These are phyloP conservation scores for Mimosa bimucronata DNA, from an alignment of 306 rosid species.

Conservation along the genomic window DNA sequence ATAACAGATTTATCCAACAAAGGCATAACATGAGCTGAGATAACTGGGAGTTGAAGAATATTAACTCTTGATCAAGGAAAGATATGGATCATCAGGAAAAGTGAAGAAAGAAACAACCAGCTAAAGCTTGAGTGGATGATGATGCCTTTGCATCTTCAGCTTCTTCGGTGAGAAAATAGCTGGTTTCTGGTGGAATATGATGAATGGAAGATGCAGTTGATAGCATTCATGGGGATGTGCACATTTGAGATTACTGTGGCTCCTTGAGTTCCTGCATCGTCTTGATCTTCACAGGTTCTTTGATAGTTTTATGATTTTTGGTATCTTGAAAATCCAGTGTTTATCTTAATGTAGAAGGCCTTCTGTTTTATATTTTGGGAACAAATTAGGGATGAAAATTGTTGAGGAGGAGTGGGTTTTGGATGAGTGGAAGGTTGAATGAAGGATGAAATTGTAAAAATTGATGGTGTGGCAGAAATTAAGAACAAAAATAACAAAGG, in stretches of 20 bases:
- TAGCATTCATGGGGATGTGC: slow-evolving; percentile 22
- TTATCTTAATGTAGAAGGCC: background rate
- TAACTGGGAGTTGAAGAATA: slow-evolving; percentile 34
- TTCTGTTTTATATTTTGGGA: slow-evolving; percentile 12
- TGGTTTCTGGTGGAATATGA: slow-evolving; percentile 23
- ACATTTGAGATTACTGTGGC: slow-evolving; percentile 22
- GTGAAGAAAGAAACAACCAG: slow-evolving; percentile 22
- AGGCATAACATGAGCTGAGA: background rate
- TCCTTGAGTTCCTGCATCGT: slow-evolving; percentile 20
- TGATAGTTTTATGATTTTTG: slow-evolving; percentile 36
- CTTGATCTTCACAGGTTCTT: slow-evolving; percentile 21
- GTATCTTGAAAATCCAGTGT: too few relatives aligned
- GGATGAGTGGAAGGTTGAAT: too few relatives aligned
- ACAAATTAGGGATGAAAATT: slow-evolving; percentile 6
- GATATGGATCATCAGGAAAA: slow-evolving; percentile 22
- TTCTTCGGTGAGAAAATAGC: slow-evolving; percentile 16
- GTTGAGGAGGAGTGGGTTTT: too few relatives aligned
- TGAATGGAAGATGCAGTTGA: slow-evolving; percentile 12
- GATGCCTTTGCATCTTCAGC: slow-evolving; percentile 14
- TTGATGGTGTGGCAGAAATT: too few relatives aligned
- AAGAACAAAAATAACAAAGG: too few relatives aligned
- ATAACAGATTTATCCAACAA: slow-evolving; percentile 1
- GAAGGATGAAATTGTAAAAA: too few relatives aligned
- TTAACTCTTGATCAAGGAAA: slow-evolving; percentile 19
- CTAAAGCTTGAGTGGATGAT: slow-evolving; percentile 32